Base-by-base conservation (phyloP, 495 filamentous ascomycete genomes). In the Aspergillus nanangensis region DNA sequence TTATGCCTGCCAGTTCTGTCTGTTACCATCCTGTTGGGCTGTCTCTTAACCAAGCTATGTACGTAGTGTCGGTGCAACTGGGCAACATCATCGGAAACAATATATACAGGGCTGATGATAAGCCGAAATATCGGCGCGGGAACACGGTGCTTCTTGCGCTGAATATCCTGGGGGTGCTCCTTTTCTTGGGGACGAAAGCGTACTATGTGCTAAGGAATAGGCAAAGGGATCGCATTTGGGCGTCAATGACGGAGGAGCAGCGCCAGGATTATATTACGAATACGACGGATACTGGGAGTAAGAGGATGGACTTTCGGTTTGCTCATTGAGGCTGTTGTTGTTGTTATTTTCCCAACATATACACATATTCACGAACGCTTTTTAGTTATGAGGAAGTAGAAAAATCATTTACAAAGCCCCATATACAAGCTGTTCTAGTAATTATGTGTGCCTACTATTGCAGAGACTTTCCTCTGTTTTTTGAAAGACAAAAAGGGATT, bases 21-120 rank as follows among this genome's bases (percentile, higher is more conserved):
- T n/a, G n/a, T n/a, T n/a, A n/a, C n/a, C n/a, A n/a, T n/a, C n/a
- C n/a, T n/a, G n/a, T n/a, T n/a, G n/a, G n/a, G n/a, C n/a, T n/a
- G n/a, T n/a, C n/a, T n/a, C n/a, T n/a, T n/a, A n/a, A n/a, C n/a
- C n/a, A n/a, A n/a, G n/a, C n/a, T n/a, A n/a, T n/a, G n/a, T n/a
- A n/a, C n/a, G n/a, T n/a, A 57, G 56, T 74, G 72, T 63, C 54
- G 22, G 69, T 73, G 7, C 72, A 75, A 45, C 45, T 62, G 4
- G 72, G 74, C 7, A 75, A 68, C 37, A 75, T 81, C 25, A 72
- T 77, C 45, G 61, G 64, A 0, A 62, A 54, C 42, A 78, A 79
- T 50, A 73, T 81, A 33, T 82, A 81, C 55, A 66, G 76, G 27
- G 70, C 70, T 11, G 74, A 77, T 33, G 79, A 82, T 52, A 63